A percentile compares a stretch with the other conserved stretches of the same genome.
Evolutionary conservation across 75 land plant species (phyloP).

Genomic region (Larix kaempferi): DNA sequence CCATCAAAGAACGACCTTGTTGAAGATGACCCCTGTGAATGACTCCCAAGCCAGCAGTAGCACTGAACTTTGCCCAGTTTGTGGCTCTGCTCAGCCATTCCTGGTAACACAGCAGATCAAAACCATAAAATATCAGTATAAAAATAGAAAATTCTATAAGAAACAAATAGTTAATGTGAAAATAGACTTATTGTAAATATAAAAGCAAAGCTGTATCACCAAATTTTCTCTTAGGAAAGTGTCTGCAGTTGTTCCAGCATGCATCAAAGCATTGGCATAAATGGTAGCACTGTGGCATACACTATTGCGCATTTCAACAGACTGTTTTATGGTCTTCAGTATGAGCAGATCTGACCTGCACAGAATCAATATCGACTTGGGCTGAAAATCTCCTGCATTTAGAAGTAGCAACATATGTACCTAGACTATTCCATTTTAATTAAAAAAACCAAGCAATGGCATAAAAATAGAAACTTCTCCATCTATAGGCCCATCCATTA

Average conservation of each 20-base stretch:
- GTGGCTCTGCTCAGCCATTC: conserved; percentile 57
- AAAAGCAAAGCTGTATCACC: conserved; percentile 7
- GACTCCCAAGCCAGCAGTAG: conserved; percentile 53
- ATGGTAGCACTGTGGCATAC: conserved; percentile 57
- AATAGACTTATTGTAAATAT: background rate
- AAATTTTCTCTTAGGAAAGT: conserved; percentile 47
- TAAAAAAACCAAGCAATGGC: too few relatives aligned
- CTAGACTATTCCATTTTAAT: too few relatives aligned
- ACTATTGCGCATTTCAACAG: conserved; percentile 52
- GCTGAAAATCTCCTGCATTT: too few relatives aligned
- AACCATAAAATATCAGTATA: background rate
- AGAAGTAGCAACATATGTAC: too few relatives aligned
- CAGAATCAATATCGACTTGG: too few relatives aligned
- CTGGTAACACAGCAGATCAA: conserved; percentile 13
- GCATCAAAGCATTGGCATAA: conserved; percentile 54
- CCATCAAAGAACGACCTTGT: conserved; percentile 54
- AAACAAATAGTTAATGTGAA: too few relatives aligned
- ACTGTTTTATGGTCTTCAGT: conserved; percentile 46
- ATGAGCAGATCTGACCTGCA: conserved; percentile 48
- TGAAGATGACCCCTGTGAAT: conserved; percentile 55
- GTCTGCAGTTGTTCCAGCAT: conserved; percentile 59
- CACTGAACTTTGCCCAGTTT: conserved; percentile 61
- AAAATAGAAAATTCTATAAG: background rate
- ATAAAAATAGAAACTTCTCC: too few relatives aligned
- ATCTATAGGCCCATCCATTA: too few relatives aligned